Conservation (phyloP, 805 yeast genomes). For the Jamesozyma spencerorum region DNA sequence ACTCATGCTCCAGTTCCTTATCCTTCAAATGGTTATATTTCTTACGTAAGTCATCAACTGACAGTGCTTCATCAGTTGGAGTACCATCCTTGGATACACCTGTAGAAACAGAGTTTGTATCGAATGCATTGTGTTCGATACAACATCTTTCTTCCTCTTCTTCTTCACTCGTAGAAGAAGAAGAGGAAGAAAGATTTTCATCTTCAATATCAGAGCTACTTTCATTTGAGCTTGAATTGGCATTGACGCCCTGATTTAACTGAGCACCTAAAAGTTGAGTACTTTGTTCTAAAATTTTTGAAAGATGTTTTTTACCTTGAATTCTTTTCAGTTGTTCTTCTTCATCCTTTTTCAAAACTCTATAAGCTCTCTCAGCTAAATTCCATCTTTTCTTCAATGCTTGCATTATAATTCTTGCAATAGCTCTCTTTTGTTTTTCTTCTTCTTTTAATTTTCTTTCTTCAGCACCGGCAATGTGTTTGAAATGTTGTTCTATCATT, state of each 20-base stretch:
- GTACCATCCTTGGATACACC: conserved; percentile 25
- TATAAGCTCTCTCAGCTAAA: conserved; percentile 74
- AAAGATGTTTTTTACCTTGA: conserved; percentile 78
- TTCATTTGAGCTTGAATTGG: conserved; percentile 4
- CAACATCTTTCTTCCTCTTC: conserved; percentile 4
- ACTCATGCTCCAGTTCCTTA: not conserved
- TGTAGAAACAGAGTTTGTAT: conserved; percentile 8
- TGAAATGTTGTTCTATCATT: conserved; percentile 81
- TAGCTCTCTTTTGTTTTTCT: conserved; percentile 55
- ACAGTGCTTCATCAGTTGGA: conserved; percentile 20
- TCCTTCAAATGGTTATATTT: conserved; percentile 32
- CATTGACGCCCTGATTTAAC: conserved; percentile 36
- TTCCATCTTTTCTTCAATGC: conserved; percentile 88
- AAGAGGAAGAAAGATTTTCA: conserved; percentile 12
- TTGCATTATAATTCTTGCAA: conserved; percentile 74
- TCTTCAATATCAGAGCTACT: conserved; percentile 11
- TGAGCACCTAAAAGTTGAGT: conserved; percentile 86
- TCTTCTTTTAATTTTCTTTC: conserved; percentile 70
- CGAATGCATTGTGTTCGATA: too few relatives aligned
- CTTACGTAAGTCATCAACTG: conserved; percentile 36
- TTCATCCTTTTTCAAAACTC: conserved; percentile 63
- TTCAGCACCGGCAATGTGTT: conserved; percentile 77
- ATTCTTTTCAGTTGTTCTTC: conserved; percentile 70
- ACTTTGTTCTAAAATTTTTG: conserved; percentile 83
- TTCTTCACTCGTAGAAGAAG: conserved; percentile 12